phyloP scores from a whole-genome alignment of 2,329 filamentous ascomycete species.

The Immersiporthe knoxdaviesiana region DNA sequence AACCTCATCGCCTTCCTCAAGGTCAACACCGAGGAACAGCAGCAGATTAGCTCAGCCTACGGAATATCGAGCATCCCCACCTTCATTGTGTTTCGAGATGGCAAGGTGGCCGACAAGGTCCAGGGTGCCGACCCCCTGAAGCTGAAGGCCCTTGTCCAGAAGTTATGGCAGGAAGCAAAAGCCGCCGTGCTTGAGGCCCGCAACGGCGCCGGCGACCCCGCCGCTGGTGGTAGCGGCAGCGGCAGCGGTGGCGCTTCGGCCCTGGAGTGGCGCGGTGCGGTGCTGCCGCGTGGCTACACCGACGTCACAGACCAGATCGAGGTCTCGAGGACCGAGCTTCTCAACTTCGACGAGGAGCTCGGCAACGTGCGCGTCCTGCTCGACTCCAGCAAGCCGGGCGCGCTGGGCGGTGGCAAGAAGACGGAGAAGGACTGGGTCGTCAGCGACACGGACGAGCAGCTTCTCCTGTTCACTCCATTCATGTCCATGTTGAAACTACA shows the following conservation, averaged over 20 bases:
- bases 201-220: no score
- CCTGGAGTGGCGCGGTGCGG: constrained; percentile 71
- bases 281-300: constrained; percentile 76
- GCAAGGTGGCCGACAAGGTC: constrained; percentile 68
- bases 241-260: constrained; percentile 48
- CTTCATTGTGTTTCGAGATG: constrained; percentile 85
- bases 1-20: constrained; percentile 82
- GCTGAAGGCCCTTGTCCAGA: constrained; percentile 72
- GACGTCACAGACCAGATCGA: constrained; percentile 87
- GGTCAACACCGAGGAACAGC: constrained; percentile 79
- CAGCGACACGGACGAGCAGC: constrained; percentile 95
- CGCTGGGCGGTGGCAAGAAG: constrained; percentile 60
- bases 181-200: neutral
- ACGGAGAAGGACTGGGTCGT: constrained; percentile 81
- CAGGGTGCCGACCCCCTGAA: constrained; percentile 73
- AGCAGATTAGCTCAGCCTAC: constrained; percentile 74
- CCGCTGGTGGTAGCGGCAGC: constrained; percentile 46
- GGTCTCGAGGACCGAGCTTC: constrained; percentile 75
- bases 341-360: constrained; percentile 82
- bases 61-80: constrained; percentile 79
- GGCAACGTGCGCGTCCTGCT: constrained; percentile 77
- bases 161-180: constrained; percentile 66
- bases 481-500: constrained; percentile 87
- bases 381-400: constrained; percentile 67
- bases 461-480: constrained; percentile 92